Conservation (phyloP, 1,284 basidiomycete species). For the Boletus sp. region DNA sequence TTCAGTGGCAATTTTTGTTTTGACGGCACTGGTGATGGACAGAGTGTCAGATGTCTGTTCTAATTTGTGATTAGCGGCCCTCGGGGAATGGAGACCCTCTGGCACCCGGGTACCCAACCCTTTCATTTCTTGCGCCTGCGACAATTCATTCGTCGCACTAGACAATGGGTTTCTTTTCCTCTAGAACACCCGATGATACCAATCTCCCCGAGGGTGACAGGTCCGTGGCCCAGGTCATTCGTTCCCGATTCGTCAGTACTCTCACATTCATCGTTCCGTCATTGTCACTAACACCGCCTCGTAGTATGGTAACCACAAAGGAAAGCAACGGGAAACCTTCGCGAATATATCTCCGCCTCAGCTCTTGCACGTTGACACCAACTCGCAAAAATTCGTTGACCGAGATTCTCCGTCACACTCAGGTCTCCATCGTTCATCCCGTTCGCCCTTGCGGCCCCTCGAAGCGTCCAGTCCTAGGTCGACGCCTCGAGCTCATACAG, state of each 20-base stretch:
- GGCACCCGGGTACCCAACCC: background rate
- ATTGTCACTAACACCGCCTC: slow-evolving; percentile 6
- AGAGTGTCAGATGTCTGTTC: slow-evolving; percentile 30
- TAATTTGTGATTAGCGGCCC: background rate
- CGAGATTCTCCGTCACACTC: slow-evolving; percentile 12
- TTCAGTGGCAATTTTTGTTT: too few relatives aligned
- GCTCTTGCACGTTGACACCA: slow-evolving; percentile 18
- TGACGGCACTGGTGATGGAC: slow-evolving; percentile 17
- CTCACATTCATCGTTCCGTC: slow-evolving; percentile 19
- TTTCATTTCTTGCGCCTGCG: background rate
- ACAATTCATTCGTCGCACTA: background rate
- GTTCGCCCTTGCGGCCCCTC: slow-evolving; percentile 25
- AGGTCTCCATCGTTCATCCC: slow-evolving; percentile 11
- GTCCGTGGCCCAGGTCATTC: slow-evolving; percentile 62
- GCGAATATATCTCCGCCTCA: slow-evolving; percentile 24
- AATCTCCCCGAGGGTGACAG: slow-evolving; percentile 38
- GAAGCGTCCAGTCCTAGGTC: slow-evolving; percentile 19
- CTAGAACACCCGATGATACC: slow-evolving; percentile 44
- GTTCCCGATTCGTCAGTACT: slow-evolving; percentile 68
- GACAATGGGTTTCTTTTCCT: slow-evolving; percentile 58
- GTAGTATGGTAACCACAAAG: slow-evolving; percentile 67
- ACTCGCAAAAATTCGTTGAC: slow-evolving; percentile 22
- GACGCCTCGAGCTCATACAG: slow-evolving; percentile 45
- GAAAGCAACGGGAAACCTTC: slow-evolving; percentile 53
- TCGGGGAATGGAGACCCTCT: slow-evolving; percentile 19